These are phyloP conservation scores for Abrus precatorius DNA, from an alignment of 306 rosid species.

Conservation along the genomic window DNA sequence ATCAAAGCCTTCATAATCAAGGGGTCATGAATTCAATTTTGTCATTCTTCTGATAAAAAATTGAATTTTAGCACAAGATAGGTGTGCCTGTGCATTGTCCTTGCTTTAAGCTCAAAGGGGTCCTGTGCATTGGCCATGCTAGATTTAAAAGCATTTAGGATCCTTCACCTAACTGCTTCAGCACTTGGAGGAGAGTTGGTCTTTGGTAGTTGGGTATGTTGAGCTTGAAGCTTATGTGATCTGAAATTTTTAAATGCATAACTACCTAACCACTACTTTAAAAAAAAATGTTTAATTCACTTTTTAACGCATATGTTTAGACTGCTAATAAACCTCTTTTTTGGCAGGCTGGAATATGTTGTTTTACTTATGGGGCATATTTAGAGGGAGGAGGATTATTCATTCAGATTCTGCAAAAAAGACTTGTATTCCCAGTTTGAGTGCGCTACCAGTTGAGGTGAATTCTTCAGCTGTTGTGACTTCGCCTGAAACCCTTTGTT, in stretches of 20 bases:
- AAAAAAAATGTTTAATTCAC: constrained; percentile 27
- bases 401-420: constrained; percentile 64
- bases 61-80: background rate
- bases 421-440: constrained; percentile 55
- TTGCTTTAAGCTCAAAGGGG: background rate
- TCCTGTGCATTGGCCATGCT: background rate
- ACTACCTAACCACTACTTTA: background rate
- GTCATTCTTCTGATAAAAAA: background rate
- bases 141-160: background rate
- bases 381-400: constrained; percentile 71
- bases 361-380: constrained; percentile 92
- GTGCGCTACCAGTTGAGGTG: constrained; percentile 55
- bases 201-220: constrained; percentile 29
- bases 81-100: background rate
- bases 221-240: background rate
- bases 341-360: constrained; percentile 94
- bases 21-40: constrained; percentile 1
- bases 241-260: constrained; percentile 1
- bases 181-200: background rate
- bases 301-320: background rate
- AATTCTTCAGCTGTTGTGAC: constrained; percentile 64
- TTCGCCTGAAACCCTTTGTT: constrained; percentile 64
- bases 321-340: constrained; percentile 43
- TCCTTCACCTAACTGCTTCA: background rate
- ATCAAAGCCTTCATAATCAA: background rate